Evolutionary conservation across 1,284 basidiomycete genomes (phyloP), one percentile per base, ranked within the genome.

Genomic region (Ceratobasidium sp.): DNA sequence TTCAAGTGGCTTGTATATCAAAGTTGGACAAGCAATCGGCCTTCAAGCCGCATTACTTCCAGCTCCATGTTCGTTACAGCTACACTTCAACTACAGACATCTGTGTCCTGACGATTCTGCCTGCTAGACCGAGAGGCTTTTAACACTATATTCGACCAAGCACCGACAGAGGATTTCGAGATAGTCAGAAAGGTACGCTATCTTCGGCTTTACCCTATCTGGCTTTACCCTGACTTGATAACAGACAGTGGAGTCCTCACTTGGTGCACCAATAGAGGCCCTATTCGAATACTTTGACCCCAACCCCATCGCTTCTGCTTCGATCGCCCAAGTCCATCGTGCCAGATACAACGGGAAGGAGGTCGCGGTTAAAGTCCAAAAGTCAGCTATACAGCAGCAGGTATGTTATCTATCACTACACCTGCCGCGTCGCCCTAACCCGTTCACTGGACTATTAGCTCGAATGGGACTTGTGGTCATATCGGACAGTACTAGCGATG

Each of bases 331-430:
- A 46, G 72, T 73, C 48, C 72, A 73, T 59, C 69, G 64, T 36
- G 72, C 72, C 18, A 30, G 52, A 43, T 46, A 70, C 30, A 62
- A 62, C 36, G 53, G 59, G 28, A 62, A 72, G 57, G 64, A 73
- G 43, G 72, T 73, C n/a, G 72, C 72, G 48, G 72, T 73, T 32
- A 73, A 73, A 46, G 64, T 73, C 3, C 83, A 85, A 74, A 84
- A 84, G 71, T 84, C 84, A 1, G 82, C 81, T 2, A 84, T 86
- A 18, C 77, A 77, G 60, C 39, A 65, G 39, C 72, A 69, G 41
- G 65, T 69, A n/a, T 18, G 65, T 18, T 23, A 28, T 16, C 9
- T 10, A 28, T 12, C 21, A 16, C 23, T 1, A 39, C 8, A 8
- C 5, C 9, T 1, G 23, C n/a, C 12, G 9, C 21, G 16, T 18